These are phyloP conservation scores for Pachyrhizus erosus DNA, from an alignment of 306 rosid genomes.

Conservation along the genomic window DNA sequence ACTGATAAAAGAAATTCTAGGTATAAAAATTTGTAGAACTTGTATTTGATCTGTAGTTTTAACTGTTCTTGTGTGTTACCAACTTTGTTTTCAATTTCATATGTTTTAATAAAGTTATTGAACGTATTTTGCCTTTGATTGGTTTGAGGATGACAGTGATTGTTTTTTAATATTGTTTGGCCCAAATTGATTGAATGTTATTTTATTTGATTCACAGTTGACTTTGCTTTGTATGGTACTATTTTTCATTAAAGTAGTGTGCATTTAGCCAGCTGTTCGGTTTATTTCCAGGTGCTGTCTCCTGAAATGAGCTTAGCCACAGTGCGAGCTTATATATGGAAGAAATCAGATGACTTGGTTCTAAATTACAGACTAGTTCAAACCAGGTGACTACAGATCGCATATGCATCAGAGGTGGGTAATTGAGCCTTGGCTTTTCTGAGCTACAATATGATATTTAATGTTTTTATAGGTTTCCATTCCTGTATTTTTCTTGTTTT, in stretches of 20 bases:
- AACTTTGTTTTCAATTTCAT: not conserved
- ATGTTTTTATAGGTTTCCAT: constrained; percentile 21
- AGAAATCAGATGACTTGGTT: constrained; percentile 88
- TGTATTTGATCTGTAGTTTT: constrained; percentile 26
- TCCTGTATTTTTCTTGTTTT: not conserved
- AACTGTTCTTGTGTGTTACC: not conserved
- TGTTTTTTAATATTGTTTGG: constrained; percentile 24
- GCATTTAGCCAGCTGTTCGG: constrained; percentile 32
- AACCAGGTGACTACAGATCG: constrained; percentile 69
- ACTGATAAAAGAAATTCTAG: too few relatives aligned
- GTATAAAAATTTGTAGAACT: too few relatives aligned
- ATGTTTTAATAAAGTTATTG: constrained; percentile 30
- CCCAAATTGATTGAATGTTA: constrained; percentile 18
- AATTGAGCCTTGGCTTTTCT: constrained; percentile 36
- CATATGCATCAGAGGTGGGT: constrained; percentile 48
- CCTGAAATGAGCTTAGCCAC: constrained; percentile 98
- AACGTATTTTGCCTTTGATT: constrained; percentile 14
- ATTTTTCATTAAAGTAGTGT: constrained; percentile 19
- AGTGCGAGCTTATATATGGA: constrained; percentile 92
- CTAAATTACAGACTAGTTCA: constrained; percentile 88
- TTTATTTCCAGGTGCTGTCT: constrained; percentile 69
- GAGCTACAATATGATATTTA: constrained; percentile 21
- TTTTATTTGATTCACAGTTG: constrained; percentile 20
- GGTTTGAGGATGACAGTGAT: constrained; percentile 17
- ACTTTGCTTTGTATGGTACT: constrained; percentile 21